Base-by-base conservation (phyloP, 2,329 filamentous ascomycete species). In the Blastomyces gilchristii region DNA sequence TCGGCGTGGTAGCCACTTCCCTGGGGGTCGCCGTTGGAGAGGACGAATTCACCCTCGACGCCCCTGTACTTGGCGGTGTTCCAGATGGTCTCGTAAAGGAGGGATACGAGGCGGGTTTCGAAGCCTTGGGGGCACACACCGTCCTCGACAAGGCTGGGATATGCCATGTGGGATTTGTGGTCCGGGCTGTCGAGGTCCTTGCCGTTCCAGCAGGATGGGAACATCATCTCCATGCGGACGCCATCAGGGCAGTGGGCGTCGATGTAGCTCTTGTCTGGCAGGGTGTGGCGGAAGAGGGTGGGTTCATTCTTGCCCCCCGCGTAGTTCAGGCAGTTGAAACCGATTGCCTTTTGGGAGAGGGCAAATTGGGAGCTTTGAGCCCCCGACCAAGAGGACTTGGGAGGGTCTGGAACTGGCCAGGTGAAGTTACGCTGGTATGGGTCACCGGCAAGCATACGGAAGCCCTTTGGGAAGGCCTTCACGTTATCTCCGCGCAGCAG, bases 301-400 rank as follows among this genome's bases (percentile, higher is more conserved):
- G 83, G 82, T 74, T 96, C 91, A 1, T 37, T 37, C 41, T 43
- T 14, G 88, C 79, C 22, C 31, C 76, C 79, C 41, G 69, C 70
- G 73, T 97, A 97, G 83, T 97, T 87, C 65, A 99, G 78, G 77
- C 94, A 97, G 81, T 97, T 97, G 83, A 96, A 96, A 3, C 94
- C 93, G 37, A 97, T 70, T 11, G 92, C 90, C 65, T 92, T 91
- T 79, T 96, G 88, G 60, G 78, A 79, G 47, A 97, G 83, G 61
- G 86, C 83, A 18, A 76, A 74, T 78, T 96, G 91, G 12, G 87
- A 88, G 70, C 84, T 73, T 76, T 4, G 76, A 72, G 49, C 22
- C 8, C 49, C 49, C 12, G 22, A 28, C 92, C 92, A 97, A 31
- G 76, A 67, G 14, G 89, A 91, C 76, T 91, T 90, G 31, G 84